Percentiles rank a stretch among this genome's conserved stretches.
Evolutionary conservation across 83 land plant species (phyloP).

Genomic region (Picea abies): DNA sequence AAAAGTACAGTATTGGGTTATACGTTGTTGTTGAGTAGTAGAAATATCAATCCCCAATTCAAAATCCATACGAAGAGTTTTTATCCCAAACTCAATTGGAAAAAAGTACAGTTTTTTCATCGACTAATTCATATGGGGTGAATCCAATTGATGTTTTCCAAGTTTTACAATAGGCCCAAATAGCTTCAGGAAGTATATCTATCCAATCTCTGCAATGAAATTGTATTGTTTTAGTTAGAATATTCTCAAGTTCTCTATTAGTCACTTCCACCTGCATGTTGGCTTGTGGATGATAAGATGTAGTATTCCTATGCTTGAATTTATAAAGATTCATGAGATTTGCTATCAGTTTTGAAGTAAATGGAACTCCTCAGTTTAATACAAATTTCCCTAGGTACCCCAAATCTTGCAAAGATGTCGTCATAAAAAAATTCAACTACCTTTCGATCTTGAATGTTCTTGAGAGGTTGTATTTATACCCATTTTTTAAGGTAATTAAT

Average conservation of each 20-base stretch:
- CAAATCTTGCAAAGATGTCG: too few species aligned
- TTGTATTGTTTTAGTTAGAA: not conserved
- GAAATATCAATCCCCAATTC: not conserved
- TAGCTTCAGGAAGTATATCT: not conserved
- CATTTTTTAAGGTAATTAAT: too few species aligned
- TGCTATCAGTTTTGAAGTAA: too few species aligned
- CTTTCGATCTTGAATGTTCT: too few species aligned
- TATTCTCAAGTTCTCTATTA: not conserved
- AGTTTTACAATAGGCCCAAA: not conserved
- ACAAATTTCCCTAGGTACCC: too few species aligned
- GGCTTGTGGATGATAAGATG: not conserved
- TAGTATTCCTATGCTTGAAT: too few species aligned
- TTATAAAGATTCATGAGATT: too few species aligned
- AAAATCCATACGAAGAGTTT: not conserved
- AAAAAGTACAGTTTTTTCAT: not conserved
- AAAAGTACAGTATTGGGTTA: not conserved
- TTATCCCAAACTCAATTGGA: not conserved
- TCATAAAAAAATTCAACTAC: too few species aligned
- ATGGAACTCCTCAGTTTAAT: too few species aligned
- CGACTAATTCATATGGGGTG: not conserved
- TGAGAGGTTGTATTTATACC: too few species aligned
- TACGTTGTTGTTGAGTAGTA: not conserved
- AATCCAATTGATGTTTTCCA: not conserved
- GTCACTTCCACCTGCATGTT: not conserved
- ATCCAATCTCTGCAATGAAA: not conserved